Base-by-base conservation (phyloP, 345 rosid species). In the Salix dunnii region DNA sequence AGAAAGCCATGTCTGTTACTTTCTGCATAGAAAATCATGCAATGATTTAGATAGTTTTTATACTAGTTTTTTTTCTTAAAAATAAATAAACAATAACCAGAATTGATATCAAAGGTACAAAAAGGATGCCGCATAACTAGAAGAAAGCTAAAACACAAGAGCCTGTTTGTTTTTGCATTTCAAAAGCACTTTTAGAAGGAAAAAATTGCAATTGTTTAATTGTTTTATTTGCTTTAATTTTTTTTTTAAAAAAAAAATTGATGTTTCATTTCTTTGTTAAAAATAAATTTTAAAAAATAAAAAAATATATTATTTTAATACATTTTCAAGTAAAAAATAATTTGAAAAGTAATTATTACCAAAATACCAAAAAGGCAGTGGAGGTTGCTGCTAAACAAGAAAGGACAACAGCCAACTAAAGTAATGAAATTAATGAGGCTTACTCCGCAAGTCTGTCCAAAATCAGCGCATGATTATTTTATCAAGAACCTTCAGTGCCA, bases 1-100 rank as follows among this genome's bases (percentile, higher is more conserved):
- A 96, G 87, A 96, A 96, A 64, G 88, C 92, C 98, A 96, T 93
- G 74, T 96, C 99, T 21, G 94, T 86, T 66, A 93, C 91, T 79
- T 91, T 88, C 99, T 96, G 89, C 70, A 81, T 4, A 60, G 43
- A 77, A 42, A 63, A 68, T 9, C 5, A 70, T 27, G 48, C 65
- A 77, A 71, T 63, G 74, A 46, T 20, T 48, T 42, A 33, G 23
- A 36, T 10, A 77, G 63, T 23, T 58, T 58, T n/a, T 58, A 25
- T 58, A 11, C 63, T n/a, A n/a, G 63, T 25, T n/a, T 10, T 23
- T 58, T 33, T 33, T 33, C n/a, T n/a, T n/a, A n/a, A n/a, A n/a
- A n/a, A n/a, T 0, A 0, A 33, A 33, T n/a, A 23, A 58, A 53
- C 10, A 58, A 3, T 27, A 63, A 77, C 18, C 14, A 27, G 28